phyloP scores from a whole-genome alignment of 1,139 yeast genomes.

The Kodamaea anthophila region DNA sequence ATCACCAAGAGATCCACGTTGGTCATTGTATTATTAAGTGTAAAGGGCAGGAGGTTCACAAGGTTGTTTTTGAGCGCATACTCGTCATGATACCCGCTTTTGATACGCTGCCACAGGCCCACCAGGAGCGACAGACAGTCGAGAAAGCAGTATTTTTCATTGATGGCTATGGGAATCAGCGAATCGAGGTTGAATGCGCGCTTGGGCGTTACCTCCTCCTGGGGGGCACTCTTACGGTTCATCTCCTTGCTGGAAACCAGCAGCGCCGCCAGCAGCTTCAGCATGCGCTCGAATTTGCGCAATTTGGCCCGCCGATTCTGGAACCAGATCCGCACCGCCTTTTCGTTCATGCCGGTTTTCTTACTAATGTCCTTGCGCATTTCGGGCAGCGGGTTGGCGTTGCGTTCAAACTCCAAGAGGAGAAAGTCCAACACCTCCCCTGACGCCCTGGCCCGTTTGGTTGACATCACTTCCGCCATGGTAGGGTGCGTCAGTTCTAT shows the following conservation, averaged over 20 bases:
- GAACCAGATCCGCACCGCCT: constrained; percentile 93
- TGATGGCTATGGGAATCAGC: constrained; percentile 46
- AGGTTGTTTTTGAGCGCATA: constrained; percentile 37
- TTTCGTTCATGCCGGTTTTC: constrained; percentile 79
- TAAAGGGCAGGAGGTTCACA: constrained; percentile 59
- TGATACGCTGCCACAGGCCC: constrained; percentile 74
- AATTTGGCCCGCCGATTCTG: constrained; percentile 86
- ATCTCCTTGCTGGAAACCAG: constrained; percentile 2
- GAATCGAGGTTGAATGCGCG: constrained; percentile 1
- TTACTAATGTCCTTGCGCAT: constrained; percentile 67
- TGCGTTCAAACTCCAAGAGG: constrained; percentile 61
- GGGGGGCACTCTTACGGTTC: constrained; percentile 4
- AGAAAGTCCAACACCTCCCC: constrained; percentile 74
- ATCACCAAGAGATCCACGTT: constrained; percentile 64
- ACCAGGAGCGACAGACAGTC: constrained; percentile 64
- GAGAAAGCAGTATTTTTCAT: constrained; percentile 61
- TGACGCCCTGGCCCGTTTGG: constrained; percentile 58
- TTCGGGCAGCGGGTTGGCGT: constrained; percentile 66
- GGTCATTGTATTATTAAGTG: constrained; percentile 56
- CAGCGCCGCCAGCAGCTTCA: constrained; percentile 6
- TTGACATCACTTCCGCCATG: constrained; percentile 23
- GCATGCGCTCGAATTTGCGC: constrained; percentile 49
- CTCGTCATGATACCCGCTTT: constrained; percentile 51
- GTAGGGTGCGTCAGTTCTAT: neutral
- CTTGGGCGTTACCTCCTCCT: constrained; percentile 5